phyloP scores from a whole-genome alignment of 352 stramenopile species.

The Globisporangium paroecandrum region DNA sequence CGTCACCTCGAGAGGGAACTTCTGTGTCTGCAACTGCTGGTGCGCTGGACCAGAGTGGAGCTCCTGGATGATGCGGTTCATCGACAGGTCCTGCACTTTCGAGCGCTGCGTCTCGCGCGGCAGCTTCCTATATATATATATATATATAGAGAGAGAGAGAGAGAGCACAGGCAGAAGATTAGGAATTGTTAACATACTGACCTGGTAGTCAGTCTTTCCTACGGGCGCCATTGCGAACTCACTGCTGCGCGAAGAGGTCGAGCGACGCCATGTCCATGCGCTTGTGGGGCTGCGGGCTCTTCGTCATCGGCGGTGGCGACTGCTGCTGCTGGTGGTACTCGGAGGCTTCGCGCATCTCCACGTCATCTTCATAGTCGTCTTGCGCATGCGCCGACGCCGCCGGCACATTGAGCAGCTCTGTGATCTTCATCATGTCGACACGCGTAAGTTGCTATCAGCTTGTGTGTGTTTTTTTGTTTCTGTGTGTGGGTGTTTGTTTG shows the following conservation, averaged over 20 bases:
- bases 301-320: not conserved
- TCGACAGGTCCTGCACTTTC: conserved; percentile 31
- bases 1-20: not conserved
- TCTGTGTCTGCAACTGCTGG: not conserved
- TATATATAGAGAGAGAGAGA: not conserved
- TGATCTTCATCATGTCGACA: conserved; percentile 30
- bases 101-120: conserved; percentile 14
- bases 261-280: conserved; percentile 60
- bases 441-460: not conserved
- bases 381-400: not conserved
- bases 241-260: conserved; percentile 33
- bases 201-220: not conserved
- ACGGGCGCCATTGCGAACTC: conserved; percentile 13
- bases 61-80: conserved; percentile 50
- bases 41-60: conserved; percentile 12
- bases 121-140: not conserved
- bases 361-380: not conserved
- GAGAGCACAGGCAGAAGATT: not conserved
- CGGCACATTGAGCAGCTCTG: conserved; percentile 31
- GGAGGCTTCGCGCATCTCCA: not conserved
- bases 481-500: not conserved
- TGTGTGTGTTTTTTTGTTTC: not conserved
- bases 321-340: not conserved
- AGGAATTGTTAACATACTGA: not conserved
- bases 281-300: conserved; percentile 6